These are phyloP conservation scores for Fusarium sp. DNA, from an alignment of 2,329 filamentous ascomycete species.

Conservation along the genomic window DNA sequence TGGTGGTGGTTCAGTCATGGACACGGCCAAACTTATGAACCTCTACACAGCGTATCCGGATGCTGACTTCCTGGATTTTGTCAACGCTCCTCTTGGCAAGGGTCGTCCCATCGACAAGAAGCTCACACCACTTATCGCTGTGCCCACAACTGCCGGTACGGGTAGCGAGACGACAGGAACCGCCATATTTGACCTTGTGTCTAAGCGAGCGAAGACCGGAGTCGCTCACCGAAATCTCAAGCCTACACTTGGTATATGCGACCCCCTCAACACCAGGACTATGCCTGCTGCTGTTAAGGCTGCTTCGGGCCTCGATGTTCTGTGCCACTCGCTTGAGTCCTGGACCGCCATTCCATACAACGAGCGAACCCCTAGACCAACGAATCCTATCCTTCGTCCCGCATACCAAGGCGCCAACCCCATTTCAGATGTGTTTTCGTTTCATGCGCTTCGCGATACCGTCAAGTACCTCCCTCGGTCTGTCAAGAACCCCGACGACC, in stretches of 20 bases:
- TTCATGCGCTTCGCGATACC: conserved; percentile 84
- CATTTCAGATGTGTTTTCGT: conserved; percentile 96
- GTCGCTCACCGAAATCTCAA: conserved; percentile 96
- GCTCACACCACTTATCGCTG: conserved; percentile 81
- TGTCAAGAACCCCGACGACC: conserved; percentile 87
- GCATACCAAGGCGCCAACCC: conserved; percentile 98
- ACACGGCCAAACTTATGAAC: conserved; percentile 99
- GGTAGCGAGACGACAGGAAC: conserved; percentile 97
- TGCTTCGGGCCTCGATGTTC: conserved; percentile 89
- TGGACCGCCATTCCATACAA: conserved; percentile 98
- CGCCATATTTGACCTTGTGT: conserved; percentile 95
- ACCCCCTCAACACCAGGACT: conserved; percentile 89
- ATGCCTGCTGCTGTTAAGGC: conserved; percentile 97
- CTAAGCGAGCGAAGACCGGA: conserved; percentile 92
- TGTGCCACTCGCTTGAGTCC: conserved; percentile 94
- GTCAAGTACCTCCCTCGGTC: conserved; percentile 93
- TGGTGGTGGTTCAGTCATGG: conserved; percentile 90
- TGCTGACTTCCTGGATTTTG: conserved; percentile 95
- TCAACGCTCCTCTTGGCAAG: conserved; percentile 92
- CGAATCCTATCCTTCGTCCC: conserved; percentile 89
- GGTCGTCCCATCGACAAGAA: conserved; percentile 80
- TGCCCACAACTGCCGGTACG: conserved; percentile 86
- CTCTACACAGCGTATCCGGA: conserved; percentile 91
- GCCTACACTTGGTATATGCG: conserved; percentile 89
- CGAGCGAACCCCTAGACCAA: conserved; percentile 84